Conservation (phyloP, 1,139 yeast species). For the Sugiyamaella xylanicola region DNA sequence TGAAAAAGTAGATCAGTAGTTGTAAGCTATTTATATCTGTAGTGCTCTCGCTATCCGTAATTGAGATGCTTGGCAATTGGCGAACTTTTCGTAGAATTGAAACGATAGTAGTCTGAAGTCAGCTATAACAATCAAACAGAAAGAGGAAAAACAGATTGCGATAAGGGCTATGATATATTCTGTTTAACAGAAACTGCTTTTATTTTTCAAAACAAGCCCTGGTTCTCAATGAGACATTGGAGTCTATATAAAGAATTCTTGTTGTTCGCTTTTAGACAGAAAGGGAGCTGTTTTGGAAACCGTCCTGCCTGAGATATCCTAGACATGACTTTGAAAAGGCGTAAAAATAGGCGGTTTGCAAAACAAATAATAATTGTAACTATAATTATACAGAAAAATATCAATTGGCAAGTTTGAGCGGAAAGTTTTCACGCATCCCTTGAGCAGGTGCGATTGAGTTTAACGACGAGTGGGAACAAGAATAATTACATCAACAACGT, state of each 20-base stretch:
- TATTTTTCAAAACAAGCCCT: slow-evolving; percentile 1
- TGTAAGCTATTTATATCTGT: no score
- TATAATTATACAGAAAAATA: slow-evolving; percentile 3
- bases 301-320: neutral
- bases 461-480: neutral
- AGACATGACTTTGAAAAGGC: slow-evolving; percentile 8
- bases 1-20: neutral
- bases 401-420: neutral
- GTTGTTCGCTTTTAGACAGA: neutral
- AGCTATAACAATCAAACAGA: neutral
- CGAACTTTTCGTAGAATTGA: neutral
- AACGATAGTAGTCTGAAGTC: neutral
- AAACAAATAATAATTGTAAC: slow-evolving; percentile 7
- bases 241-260: slow-evolving; percentile 12
- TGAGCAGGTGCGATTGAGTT: neutral
- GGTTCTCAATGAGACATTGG: slow-evolving; percentile 16
- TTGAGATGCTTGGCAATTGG: neutral
- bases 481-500: neutral
- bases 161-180: slow-evolving; percentile 6
- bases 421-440: neutral
- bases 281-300: slow-evolving; percentile 1
- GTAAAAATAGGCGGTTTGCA: neutral
- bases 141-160: neutral
- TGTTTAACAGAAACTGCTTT: slow-evolving; percentile 6
- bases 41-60: neutral